Evolutionary conservation across 768 basidiomycete genomes (phyloP).

Genomic region (Lactarius sp.): DNA sequence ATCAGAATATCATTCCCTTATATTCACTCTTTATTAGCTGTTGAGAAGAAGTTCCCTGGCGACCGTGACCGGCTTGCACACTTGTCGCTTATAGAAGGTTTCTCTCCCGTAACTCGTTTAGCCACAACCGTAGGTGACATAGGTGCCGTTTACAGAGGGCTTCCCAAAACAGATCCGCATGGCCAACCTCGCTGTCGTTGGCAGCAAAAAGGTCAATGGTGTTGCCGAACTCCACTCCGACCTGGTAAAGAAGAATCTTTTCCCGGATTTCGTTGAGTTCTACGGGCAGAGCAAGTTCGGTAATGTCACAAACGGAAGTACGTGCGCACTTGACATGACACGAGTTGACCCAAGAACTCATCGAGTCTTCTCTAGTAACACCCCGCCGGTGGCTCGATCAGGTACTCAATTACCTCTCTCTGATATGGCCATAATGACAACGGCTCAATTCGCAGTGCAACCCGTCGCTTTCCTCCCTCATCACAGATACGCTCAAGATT

Average conservation of each 20-base stretch:
- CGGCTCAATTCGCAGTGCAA: conserved; percentile 56
- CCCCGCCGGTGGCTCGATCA: conserved; percentile 92
- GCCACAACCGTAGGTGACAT: neutral
- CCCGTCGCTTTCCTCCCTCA: conserved; percentile 77
- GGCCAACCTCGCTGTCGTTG: conserved; percentile 90
- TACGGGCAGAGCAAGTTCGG: conserved; percentile 85
- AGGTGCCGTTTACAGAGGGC: conserved; percentile 53
- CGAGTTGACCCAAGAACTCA: neutral
- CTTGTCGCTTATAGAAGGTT: conserved; percentile 92
- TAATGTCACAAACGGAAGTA: conserved; percentile 92
- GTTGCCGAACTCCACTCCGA: conserved; percentile 96
- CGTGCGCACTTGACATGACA: conserved; percentile 26
- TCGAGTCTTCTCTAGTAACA: conserved; percentile 53
- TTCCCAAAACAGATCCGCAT: conserved; percentile 82
- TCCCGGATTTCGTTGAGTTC: conserved; percentile 92
- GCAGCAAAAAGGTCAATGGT: conserved; percentile 86
- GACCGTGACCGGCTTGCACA: conserved; percentile 74
- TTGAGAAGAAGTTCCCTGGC: conserved; percentile 86
- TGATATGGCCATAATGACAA: conserved; percentile 20
- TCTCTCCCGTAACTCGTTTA: conserved; percentile 6
- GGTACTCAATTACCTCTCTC: conserved; percentile 31
- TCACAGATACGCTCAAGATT: conserved; percentile 73
- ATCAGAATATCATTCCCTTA: neutral
- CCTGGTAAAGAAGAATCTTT: conserved; percentile 75
- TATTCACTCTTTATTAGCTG: conserved; percentile 43